Conservation (phyloP, 805 yeast genomes). For the Lachancea kluyveri region DNA sequence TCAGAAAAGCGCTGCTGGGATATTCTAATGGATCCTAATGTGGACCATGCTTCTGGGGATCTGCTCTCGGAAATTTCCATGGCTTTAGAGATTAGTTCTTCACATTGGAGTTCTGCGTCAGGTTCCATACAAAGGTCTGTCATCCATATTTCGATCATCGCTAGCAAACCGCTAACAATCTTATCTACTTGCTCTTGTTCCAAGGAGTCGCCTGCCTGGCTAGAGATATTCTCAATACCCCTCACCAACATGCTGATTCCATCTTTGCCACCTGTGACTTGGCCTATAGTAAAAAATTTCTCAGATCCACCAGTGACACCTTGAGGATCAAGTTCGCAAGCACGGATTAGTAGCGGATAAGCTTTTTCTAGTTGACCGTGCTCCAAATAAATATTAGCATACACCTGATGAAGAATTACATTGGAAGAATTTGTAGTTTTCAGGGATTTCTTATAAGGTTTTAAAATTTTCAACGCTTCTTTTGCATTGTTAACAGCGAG, state of each 20-base stretch:
- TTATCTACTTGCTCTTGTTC: slow-evolving; percentile 44
- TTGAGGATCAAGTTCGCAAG: slow-evolving; percentile 63
- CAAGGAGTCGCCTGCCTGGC: slow-evolving; percentile 20
- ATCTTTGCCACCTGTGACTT: slow-evolving; percentile 74
- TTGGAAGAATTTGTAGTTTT: slow-evolving; percentile 26
- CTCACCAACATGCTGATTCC: slow-evolving; percentile 58
- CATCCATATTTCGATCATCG: slow-evolving; percentile 94
- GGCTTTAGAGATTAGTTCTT: slow-evolving; percentile 59
- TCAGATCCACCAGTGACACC: slow-evolving; percentile 62
- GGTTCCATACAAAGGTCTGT: slow-evolving; percentile 94
- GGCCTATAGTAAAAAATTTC: slow-evolving; percentile 87
- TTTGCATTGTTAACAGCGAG: slow-evolving; percentile 24
- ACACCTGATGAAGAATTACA: slow-evolving; percentile 44
- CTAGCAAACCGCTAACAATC: slow-evolving; percentile 69
- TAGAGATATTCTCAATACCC: slow-evolving; percentile 45
- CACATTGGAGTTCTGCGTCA: slow-evolving; percentile 79
- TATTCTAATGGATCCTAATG: slow-evolving; percentile 80
- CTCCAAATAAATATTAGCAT: slow-evolving; percentile 78
- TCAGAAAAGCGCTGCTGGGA: slow-evolving; percentile 75
- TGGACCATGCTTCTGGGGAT: slow-evolving; percentile 77
- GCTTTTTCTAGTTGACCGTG: slow-evolving; percentile 76
- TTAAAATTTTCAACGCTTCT: slow-evolving; percentile 32
- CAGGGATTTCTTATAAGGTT: slow-evolving; percentile 28
- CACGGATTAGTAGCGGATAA: slow-evolving; percentile 49
- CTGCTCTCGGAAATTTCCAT: slow-evolving; percentile 46